Conservation (phyloP, 2,329 filamentous ascomycete species). For the Talaromyces atroroseus region DNA sequence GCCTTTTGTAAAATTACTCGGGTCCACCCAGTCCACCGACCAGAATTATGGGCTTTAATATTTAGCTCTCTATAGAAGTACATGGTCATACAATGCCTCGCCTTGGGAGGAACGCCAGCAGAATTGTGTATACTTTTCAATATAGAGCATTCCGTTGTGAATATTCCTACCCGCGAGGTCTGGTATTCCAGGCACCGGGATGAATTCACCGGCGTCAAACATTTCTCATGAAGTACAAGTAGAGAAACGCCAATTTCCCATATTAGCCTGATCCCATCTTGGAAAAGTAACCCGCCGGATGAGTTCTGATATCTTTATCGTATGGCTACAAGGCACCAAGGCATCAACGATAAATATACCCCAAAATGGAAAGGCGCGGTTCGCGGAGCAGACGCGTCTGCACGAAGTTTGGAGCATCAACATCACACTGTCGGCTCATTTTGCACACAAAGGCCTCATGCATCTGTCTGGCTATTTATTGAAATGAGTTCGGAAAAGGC, state of each 20-base stretch:
- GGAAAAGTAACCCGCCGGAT: too few relatives aligned
- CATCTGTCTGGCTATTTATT: neutral
- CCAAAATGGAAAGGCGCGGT: constrained; percentile 2
- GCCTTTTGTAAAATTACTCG: neutral
- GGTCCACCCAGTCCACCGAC: neutral
- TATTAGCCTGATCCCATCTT: too few relatives aligned
- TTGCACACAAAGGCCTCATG: neutral
- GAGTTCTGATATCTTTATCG: too few relatives aligned
- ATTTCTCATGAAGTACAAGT: too few relatives aligned
- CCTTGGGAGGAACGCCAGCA: neutral
- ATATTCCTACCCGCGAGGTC: neutral
- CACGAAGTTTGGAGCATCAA: neutral
- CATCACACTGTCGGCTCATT: neutral
- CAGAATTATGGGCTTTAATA: neutral
- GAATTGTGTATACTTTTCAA: neutral
- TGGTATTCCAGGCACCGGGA: neutral
- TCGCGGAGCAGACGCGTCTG: constrained; percentile 1
- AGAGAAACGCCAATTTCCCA: too few relatives aligned
- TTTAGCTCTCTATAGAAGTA: neutral
- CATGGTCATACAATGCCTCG: neutral
- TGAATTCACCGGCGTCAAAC: neutral
- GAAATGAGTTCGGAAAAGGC: constrained; percentile 8
- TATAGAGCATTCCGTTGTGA: neutral
- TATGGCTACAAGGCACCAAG: neutral
- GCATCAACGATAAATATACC: constrained; percentile 2